phyloP scores from a whole-genome alignment of 2,329 filamentous ascomycete genomes.

The Ceratocystis colombiana region DNA sequence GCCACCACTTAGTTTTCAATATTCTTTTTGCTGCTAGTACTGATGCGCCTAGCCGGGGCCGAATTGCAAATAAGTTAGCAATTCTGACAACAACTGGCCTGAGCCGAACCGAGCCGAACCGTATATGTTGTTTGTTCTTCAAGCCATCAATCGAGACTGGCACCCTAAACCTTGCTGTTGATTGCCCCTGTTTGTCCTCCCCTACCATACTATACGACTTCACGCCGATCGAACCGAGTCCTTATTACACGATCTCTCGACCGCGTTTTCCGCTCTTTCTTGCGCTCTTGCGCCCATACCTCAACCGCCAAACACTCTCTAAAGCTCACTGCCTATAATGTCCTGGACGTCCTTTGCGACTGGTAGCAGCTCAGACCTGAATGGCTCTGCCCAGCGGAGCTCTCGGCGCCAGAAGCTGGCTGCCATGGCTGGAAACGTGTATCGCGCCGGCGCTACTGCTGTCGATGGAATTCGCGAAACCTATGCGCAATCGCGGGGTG shows the following conservation, averaged over 20 bases:
- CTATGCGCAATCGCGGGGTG: conserved; percentile 44
- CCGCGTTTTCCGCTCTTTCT: background rate
- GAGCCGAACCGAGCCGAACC: too few relatives aligned
- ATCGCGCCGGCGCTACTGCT: conserved; percentile 46
- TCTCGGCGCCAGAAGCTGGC: conserved; percentile 69
- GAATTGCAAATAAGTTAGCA: too few relatives aligned
- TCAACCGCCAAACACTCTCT: background rate
- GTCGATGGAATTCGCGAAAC: conserved; percentile 51
- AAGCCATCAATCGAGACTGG: background rate
- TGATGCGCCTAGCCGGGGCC: too few relatives aligned
- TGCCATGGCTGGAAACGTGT: conserved; percentile 48
- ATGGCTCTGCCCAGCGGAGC: conserved; percentile 48
- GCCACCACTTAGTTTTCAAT: too few relatives aligned
- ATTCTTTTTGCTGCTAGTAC: too few relatives aligned
- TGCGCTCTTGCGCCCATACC: too few relatives aligned
- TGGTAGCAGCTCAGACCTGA: conserved; percentile 23
- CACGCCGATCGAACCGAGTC: background rate
- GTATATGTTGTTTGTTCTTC: background rate
- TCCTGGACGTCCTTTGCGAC: conserved; percentile 19
- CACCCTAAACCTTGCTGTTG: background rate
- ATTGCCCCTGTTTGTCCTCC: background rate
- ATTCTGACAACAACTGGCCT: too few relatives aligned
- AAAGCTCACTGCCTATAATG: conserved; percentile 5
- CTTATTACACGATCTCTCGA: background rate
- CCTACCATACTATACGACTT: too few relatives aligned